These are phyloP conservation scores for Kwoniella bestiolae DNA, from an alignment of 768 basidiomycete species.

Conservation along the genomic window DNA sequence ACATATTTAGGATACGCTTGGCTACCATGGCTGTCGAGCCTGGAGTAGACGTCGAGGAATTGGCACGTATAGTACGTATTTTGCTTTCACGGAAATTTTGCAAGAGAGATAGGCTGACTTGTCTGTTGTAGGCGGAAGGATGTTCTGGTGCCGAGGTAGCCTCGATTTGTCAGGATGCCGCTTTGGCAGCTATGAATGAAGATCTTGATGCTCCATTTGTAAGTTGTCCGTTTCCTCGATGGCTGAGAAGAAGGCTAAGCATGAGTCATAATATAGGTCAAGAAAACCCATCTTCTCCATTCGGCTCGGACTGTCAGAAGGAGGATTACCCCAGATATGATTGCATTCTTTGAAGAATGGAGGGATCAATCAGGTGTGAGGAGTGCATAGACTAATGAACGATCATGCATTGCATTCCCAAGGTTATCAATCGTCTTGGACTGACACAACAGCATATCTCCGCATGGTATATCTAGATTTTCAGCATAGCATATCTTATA, in stretches of 20 bases:
- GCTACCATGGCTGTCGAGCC: constrained; percentile 78
- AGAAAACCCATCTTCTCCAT: constrained; percentile 70
- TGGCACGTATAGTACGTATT: constrained; percentile 70
- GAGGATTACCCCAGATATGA: constrained; percentile 81
- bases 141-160: constrained; percentile 95
- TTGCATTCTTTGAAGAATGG: constrained; percentile 77
- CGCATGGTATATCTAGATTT: constrained; percentile 4
- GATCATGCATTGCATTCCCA: no score
- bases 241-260: background rate
- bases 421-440: no score
- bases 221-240: constrained; percentile 50
- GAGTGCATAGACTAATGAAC: constrained; percentile 34
- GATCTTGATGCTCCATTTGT: constrained; percentile 79
- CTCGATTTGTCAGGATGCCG: constrained; percentile 94
- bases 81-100: background rate
- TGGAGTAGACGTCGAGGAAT: constrained; percentile 67
- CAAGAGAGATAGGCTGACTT: no score
- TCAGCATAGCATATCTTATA: constrained; percentile 9
- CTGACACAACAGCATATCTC: no score
- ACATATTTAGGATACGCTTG: constrained; percentile 81
- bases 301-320: constrained; percentile 73
- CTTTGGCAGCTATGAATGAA: constrained; percentile 84
- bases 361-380: constrained; percentile 58
- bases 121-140: constrained; percentile 72
- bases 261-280: constrained; percentile 64